Base-by-base conservation (phyloP, 352 stramenopile species). In the Elongisporangium senticosum region DNA sequence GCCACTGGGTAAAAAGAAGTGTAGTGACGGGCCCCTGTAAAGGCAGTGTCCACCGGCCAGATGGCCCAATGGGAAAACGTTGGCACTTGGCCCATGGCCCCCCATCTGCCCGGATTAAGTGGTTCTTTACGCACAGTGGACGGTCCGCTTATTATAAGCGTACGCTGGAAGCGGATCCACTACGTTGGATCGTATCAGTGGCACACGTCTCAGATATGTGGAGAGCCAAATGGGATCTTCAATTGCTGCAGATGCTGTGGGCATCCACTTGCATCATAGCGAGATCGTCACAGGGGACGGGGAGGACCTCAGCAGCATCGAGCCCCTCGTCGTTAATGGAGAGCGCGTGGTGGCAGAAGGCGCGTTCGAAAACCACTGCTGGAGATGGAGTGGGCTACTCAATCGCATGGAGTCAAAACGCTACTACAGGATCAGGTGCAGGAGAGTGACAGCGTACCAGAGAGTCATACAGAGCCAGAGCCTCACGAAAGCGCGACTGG, bases 301-400 rank as follows among this genome's bases (percentile, higher is more conserved):
- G 28, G 28, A 14, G 28, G 10, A 13, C 3, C 6, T 14, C 28
- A 39, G 28, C 28, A 39, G 28, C 28, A 39, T 8, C 28, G 28
- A 14, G 3, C 28, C 10, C 28, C 28, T 39, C 28, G 10, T 39
- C 7, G 6, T 11, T 8, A 1, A 13, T 39, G 10, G 7, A 39
- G 7, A 39, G 62, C 20, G 61, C 55, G 49, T 74, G 61, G 6
- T 59, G 71, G 28, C 74, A 79, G 54, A 62, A 64, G 3, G 71
- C 71, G n/a, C 54, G 21, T 49, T 83, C 68, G 64, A 76, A 72
- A n/a, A 49, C 28, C 53, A 61, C 20, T 68, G 70, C 15, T 61
- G 55, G 47, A 58, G 55, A 48, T 47, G 21, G 14, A 3, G 52
- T 8, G 7, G 54, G 22, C 20, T 49, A 19, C 28, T 37, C 4